These are phyloP conservation scores for Pseudogymnoascus sp. DNA, from an alignment of 2,329 filamentous ascomycete genomes.

Conservation along the genomic window DNA sequence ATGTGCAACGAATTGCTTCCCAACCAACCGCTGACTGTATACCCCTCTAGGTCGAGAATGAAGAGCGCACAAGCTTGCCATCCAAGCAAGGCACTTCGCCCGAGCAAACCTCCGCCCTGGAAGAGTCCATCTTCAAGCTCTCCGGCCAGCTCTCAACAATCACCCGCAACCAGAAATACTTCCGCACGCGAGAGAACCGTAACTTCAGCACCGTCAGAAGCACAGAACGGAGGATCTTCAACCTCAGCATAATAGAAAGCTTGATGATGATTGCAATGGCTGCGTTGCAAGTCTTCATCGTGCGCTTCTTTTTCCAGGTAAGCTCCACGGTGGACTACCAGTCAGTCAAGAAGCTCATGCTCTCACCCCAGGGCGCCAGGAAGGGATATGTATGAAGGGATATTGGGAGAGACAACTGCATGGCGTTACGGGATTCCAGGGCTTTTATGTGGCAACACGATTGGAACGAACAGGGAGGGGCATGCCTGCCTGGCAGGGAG, in stretches of 20 bases:
- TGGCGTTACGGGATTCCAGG: conserved; percentile 18
- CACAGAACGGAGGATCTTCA: conserved; percentile 92
- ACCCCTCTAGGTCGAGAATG: conserved; percentile 71
- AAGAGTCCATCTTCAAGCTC: conserved; percentile 93
- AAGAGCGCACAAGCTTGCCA: conserved; percentile 71
- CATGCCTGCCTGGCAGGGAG: neutral
- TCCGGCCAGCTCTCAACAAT: conserved; percentile 90
- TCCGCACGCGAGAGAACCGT: conserved; percentile 95
- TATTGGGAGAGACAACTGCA: conserved; percentile 11
- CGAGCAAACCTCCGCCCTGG: conserved; percentile 80
- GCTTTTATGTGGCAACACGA: conserved; percentile 16
- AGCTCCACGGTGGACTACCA: conserved; percentile 16
- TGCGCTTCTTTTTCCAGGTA: conserved; percentile 97
- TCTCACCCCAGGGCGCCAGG: conserved; percentile 46
- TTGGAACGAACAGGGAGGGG: conserved; percentile 5
- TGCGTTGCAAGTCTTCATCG: conserved; percentile 90
- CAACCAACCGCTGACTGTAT: neutral
- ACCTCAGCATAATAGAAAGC: conserved; percentile 91
- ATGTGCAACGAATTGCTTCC: neutral
- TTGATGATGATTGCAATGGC: conserved; percentile 92
- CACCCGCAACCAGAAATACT: conserved; percentile 97
- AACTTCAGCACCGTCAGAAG: conserved; percentile 98
- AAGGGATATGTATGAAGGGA: conserved; percentile 58
- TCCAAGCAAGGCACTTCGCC: conserved; percentile 81
- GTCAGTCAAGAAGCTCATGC: conserved; percentile 17